These are phyloP conservation scores for Globisporangium paddicum DNA, from an alignment of 352 stramenopile species.

Conservation along the genomic window DNA sequence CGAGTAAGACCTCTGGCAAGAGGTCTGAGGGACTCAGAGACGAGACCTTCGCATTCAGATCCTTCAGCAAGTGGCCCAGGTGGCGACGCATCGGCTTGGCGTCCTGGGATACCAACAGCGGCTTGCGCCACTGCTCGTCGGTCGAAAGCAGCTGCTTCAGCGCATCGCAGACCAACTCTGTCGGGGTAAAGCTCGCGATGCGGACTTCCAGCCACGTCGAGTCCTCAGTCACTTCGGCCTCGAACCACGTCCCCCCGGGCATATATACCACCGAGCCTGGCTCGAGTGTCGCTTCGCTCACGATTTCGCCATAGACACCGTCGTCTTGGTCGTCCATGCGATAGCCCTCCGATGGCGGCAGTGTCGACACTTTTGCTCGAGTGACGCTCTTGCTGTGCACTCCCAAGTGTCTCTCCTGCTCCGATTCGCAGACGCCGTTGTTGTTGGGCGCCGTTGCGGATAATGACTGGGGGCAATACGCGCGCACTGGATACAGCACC, in stretches of 20 bases:
- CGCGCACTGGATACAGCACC: constrained; percentile 19
- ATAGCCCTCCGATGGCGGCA: constrained; percentile 17
- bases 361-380: not conserved
- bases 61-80: constrained; percentile 18
- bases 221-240: constrained; percentile 15
- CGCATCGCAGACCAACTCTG: constrained; percentile 18
- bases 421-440: not conserved
- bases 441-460: not conserved
- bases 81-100: constrained; percentile 9
- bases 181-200: constrained; percentile 20
- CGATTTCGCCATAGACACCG: constrained; percentile 2
- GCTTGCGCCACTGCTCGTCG: constrained; percentile 23
- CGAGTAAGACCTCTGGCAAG: constrained; percentile 26
- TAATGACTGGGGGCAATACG: constrained; percentile 23
- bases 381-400: not conserved
- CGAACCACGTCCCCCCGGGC: constrained; percentile 45
- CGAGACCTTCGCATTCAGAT: constrained; percentile 11
- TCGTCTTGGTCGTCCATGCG: constrained; percentile 11
- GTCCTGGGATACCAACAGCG: constrained; percentile 14
- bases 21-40: constrained; percentile 23
- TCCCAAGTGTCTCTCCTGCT: constrained; percentile 15
- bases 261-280: constrained; percentile 51
- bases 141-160: constrained; percentile 26
- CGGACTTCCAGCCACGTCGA: constrained; percentile 44
- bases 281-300: constrained; percentile 15